Conservation (phyloP, 768 basidiomycete genomes). For the Tubosaeta sp. region DNA sequence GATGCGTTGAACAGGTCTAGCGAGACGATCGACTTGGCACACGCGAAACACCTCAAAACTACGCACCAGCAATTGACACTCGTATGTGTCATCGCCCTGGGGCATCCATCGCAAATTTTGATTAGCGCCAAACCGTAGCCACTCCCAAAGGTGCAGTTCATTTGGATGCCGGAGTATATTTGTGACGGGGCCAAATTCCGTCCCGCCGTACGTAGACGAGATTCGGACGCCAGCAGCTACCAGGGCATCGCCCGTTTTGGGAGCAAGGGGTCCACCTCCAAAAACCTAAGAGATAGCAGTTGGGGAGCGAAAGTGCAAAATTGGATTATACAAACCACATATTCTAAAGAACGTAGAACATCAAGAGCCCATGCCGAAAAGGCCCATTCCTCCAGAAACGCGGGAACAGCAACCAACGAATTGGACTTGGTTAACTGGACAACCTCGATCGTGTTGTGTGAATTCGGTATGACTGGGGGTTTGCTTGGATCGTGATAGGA, state of each 20-base stretch:
- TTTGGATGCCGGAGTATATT: constrained; percentile 1
- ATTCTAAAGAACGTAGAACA: constrained; percentile 10
- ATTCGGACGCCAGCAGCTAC: constrained; percentile 33
- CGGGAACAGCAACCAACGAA: constrained; percentile 16
- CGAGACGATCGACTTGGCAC: too few relatives aligned
- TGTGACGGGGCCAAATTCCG: constrained; percentile 31
- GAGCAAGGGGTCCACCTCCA: constrained; percentile 37
- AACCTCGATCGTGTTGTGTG: constrained; percentile 20
- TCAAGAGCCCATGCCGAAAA: constrained; percentile 16
- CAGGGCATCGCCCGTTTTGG: constrained; percentile 33
- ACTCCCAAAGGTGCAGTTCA: constrained; percentile 34
- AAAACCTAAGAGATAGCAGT: constrained; percentile 20
- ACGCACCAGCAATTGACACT: constrained; percentile 36
- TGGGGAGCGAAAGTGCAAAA: too few relatives aligned
- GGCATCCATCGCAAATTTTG: constrained; percentile 30
- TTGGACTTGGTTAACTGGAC: constrained; percentile 10
- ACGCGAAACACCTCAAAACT: too few relatives aligned
- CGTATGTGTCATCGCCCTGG: constrained; percentile 36
- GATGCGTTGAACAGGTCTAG: constrained; percentile 28
- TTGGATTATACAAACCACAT: constrained; percentile 26
- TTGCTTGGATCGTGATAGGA: constrained; percentile 8
- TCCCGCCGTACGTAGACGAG: constrained; percentile 34
- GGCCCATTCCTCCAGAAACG: constrained; percentile 25
- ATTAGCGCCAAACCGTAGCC: constrained; percentile 23
- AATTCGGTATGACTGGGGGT: constrained; percentile 18